These are phyloP conservation scores for Cercospora sp. DNA, from an alignment of 2,329 filamentous ascomycete species.

Conservation along the genomic window DNA sequence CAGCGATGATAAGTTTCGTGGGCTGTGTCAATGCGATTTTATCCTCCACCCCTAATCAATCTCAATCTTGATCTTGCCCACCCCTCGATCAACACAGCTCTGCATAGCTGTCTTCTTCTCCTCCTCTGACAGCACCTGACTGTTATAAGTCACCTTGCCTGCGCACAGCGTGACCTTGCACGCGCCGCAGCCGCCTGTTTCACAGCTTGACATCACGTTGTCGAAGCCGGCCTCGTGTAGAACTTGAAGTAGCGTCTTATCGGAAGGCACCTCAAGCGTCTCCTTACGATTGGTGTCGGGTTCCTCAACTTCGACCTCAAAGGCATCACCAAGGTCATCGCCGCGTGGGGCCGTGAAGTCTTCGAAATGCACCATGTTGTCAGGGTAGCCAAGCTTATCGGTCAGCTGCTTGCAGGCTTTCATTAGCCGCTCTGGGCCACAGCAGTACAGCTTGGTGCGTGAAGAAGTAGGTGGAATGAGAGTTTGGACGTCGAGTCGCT, in stretches of 20 bases:
- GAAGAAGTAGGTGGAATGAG: slow-evolving; percentile 45
- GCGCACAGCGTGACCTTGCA: slow-evolving; percentile 44
- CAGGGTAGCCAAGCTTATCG: slow-evolving; percentile 45
- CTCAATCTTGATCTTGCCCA: slow-evolving; percentile 36
- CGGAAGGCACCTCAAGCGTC: slow-evolving; percentile 47
- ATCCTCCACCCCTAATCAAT: slow-evolving; percentile 11
- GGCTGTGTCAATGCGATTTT: neutral
- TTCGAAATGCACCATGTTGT: slow-evolving; percentile 61
- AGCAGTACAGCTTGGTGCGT: slow-evolving; percentile 59
- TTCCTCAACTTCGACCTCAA: slow-evolving; percentile 57
- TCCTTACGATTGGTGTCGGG: slow-evolving; percentile 32
- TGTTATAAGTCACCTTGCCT: slow-evolving; percentile 44
- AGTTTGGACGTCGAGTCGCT: slow-evolving; percentile 53
- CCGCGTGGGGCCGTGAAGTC: slow-evolving; percentile 52
- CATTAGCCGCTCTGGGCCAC: slow-evolving; percentile 60
- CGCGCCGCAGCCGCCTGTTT: slow-evolving; percentile 48
- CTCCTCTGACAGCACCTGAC: slow-evolving; percentile 41
- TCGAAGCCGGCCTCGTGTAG: slow-evolving; percentile 48
- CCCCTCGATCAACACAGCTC: slow-evolving; percentile 40
- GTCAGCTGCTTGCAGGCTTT: slow-evolving; percentile 49
- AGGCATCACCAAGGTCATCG: slow-evolving; percentile 57
- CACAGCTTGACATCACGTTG: slow-evolving; percentile 44
- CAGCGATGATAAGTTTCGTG: neutral
- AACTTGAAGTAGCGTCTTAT: slow-evolving; percentile 45
- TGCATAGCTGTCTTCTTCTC: slow-evolving; percentile 43